These are phyloP conservation scores for Chrysochromulina parva DNA, from an alignment of 78 protist genomes.

Conservation along the genomic window DNA sequence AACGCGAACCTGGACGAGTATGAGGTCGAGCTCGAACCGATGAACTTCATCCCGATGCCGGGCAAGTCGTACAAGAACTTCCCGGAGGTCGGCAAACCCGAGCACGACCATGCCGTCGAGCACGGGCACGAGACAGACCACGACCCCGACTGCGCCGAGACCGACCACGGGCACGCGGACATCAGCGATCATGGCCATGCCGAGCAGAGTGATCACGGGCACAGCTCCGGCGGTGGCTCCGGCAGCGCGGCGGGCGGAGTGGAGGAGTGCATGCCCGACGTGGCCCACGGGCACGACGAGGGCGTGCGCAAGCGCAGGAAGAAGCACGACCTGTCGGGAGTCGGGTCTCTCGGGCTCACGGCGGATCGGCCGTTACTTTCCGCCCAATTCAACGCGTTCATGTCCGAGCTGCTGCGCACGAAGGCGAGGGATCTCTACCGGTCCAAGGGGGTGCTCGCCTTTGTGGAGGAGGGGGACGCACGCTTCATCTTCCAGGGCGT, in stretches of 20 bases:
- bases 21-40: not conserved
- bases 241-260: too few species aligned
- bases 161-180: slow-evolving; percentile 4
- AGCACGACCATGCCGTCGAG: not conserved
- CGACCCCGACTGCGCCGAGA: not conserved
- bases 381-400: not conserved
- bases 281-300: too few species aligned
- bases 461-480: not conserved
- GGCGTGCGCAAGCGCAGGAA: too few species aligned
- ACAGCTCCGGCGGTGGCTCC: too few species aligned
- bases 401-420: not conserved
- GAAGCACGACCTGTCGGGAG: not conserved
- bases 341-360: not conserved
- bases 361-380: not conserved
- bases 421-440: slow-evolving; percentile 43
- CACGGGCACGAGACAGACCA: not conserved
- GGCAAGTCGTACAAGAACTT: too few species aligned
- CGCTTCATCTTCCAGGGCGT: slow-evolving; percentile 39
- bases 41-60: too few species aligned
- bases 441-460: slow-evolving; percentile 28
- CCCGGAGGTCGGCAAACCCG: too few species aligned
- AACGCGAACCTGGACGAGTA: not conserved
- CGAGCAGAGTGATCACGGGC: not conserved
- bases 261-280: too few species aligned
- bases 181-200: not conserved